phyloP scores from a whole-genome alignment of 1,284 basidiomycete species.

The Rhodotorula sp. region DNA sequence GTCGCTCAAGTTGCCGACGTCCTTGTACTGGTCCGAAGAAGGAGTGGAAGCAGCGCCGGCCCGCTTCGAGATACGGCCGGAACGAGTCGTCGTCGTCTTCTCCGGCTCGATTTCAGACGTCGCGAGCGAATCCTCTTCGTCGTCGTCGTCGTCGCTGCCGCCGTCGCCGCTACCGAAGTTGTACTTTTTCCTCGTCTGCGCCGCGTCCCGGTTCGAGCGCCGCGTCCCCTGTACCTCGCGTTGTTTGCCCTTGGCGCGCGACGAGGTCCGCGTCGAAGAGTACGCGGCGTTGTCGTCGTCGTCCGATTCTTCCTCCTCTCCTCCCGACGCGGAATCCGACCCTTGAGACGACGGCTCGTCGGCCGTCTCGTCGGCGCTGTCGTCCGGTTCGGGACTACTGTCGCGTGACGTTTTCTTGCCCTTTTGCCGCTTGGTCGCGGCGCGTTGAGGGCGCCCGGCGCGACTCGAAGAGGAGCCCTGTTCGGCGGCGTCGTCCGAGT shows the following conservation, averaged over 20 bases:
- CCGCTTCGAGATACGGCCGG: not conserved
- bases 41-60: not conserved
- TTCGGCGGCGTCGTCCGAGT: not conserved
- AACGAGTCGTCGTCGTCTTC: not conserved
- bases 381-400: conserved; percentile 3
- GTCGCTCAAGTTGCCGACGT: conserved; percentile 3
- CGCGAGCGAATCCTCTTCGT: not conserved
- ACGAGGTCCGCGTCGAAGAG: not conserved
- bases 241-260: not conserved
- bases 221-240: not conserved
- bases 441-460: not conserved
- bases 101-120: not conserved
- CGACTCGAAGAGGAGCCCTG: not conserved
- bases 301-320: not conserved
- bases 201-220: not conserved
- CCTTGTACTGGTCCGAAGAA: not conserved
- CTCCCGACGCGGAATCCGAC: not conserved
- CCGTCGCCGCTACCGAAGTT: conserved; percentile 2
- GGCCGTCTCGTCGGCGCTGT: conserved; percentile 5
- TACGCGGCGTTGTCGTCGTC: not conserved
- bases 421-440: too few relatives aligned
- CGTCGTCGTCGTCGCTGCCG: not conserved
- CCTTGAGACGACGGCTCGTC: not conserved
- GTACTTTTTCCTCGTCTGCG: conserved; percentile 4
- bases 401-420: not conserved